Evolutionary conservation across 2,329 filamentous ascomycete genomes (phyloP).

Genomic region (Tolypocladium capitatum): DNA sequence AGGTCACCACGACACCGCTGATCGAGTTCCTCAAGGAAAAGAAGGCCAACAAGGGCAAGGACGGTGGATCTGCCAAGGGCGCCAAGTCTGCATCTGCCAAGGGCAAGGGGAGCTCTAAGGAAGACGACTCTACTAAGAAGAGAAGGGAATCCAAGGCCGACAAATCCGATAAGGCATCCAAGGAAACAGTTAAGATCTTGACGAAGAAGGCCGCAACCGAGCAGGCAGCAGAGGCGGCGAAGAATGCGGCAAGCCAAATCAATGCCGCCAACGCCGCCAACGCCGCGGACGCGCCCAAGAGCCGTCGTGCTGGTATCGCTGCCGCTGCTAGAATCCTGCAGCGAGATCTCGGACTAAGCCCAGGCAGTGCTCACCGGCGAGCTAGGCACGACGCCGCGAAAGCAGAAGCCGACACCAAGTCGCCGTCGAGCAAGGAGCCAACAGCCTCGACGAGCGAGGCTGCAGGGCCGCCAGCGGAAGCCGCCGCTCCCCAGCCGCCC

Average conservation of each 20-base stretch:
- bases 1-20: conserved; percentile 71
- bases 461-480: conserved; percentile 9
- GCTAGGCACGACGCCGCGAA: conserved; percentile 46
- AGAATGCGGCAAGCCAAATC: conserved; percentile 25
- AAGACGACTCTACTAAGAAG: conserved; percentile 44
- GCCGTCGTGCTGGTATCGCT: conserved; percentile 45
- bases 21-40: conserved; percentile 87
- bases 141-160: conserved; percentile 49
- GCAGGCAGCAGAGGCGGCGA: conserved; percentile 31
- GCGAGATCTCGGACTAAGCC: conserved; percentile 51
- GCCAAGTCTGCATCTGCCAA: conserved; percentile 39
- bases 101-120: conserved; percentile 26
- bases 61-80: conserved; percentile 25
- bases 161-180: conserved; percentile 36
- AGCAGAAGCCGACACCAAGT: conserved; percentile 34
- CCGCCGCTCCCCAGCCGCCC: conserved; percentile 6
- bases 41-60: conserved; percentile 62
- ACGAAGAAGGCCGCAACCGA: conserved; percentile 44
- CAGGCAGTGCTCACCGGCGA: conserved; percentile 47
- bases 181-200: conserved; percentile 49
- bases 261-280: conserved; percentile 12
- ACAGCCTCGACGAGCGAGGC: conserved; percentile 8
- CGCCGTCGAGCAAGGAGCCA: conserved; percentile 20
- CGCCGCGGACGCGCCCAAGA: conserved; percentile 33
- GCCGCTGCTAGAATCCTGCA: conserved; percentile 52